Percentiles rank a stretch among this genome's conserved stretches.
Conservation (phyloP, 2,329 filamentous ascomycete species). For the Beauveria medogensis region DNA sequence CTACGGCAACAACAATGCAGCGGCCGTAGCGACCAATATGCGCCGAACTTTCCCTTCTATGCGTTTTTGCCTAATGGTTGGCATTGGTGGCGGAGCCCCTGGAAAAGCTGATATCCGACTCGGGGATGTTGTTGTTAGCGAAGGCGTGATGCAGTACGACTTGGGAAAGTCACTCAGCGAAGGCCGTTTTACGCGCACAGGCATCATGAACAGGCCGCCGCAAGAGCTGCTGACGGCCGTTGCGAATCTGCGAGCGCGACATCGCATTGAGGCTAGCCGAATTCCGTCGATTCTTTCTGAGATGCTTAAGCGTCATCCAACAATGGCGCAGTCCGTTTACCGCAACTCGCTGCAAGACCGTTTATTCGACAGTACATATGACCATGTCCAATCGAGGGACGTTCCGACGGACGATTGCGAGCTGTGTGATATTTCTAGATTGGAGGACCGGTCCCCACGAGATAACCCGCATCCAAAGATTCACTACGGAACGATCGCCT, state of each 20-base stretch:
- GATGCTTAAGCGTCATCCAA: not conserved
- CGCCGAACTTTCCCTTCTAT: constrained; percentile 12
- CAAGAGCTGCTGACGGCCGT: constrained; percentile 5
- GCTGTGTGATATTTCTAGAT: not conserved
- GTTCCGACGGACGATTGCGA: not conserved
- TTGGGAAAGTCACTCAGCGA: constrained; percentile 13
- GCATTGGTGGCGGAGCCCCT: constrained; percentile 22
- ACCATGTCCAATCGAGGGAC: not conserved
- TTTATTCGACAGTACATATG: not conserved
- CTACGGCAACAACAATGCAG: constrained; percentile 10
- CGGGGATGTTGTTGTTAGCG: constrained; percentile 17
- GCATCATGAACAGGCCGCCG: not conserved
- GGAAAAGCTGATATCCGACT: constrained; percentile 12
- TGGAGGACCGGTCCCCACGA: not conserved
- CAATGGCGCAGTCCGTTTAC: not conserved
- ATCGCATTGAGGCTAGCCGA: constrained; percentile 2
- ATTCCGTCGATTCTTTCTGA: not conserved
- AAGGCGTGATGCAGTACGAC: constrained; percentile 16
- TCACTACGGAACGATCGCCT: constrained; percentile 19
- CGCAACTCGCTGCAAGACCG: not conserved
- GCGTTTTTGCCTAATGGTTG: constrained; percentile 17
- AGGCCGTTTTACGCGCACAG: constrained; percentile 11
- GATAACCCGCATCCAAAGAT: constrained; percentile 7
- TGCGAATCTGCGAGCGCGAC: constrained; percentile 7
- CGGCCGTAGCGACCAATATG: constrained; percentile 12